A percentile compares a stretch with the other conserved stretches of the same genome.
Evolutionary conservation across 1,284 basidiomycete genomes (phyloP).

Genomic region (Heterobasidion parviporum): DNA sequence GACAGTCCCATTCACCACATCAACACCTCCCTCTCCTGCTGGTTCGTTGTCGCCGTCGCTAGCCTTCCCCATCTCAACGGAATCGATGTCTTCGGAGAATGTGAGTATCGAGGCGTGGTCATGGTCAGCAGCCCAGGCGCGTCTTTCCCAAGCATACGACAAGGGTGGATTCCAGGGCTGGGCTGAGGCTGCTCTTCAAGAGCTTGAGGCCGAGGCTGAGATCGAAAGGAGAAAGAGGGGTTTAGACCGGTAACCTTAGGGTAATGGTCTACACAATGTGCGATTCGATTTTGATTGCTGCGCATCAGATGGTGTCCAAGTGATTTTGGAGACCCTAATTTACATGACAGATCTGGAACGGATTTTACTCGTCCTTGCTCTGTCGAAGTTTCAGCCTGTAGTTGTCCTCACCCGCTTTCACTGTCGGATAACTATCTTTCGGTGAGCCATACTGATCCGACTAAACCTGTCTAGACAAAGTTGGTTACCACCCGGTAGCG

Average conservation of each 20-base stretch:
- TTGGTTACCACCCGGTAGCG: no score
- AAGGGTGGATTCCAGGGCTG: constrained; percentile 45
- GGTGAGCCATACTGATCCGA: no score
- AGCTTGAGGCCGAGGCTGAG: constrained; percentile 46
- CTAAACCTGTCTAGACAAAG: no score
- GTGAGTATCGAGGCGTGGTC: constrained; percentile 27
- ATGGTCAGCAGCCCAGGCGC: constrained; percentile 41
- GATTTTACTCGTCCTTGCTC: no score
- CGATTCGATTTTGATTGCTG: no score
- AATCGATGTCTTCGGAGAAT: background rate
- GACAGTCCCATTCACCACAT: constrained; percentile 3
- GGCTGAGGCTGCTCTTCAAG: constrained; percentile 38
- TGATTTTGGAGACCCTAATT: no score
- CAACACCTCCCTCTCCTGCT: background rate
- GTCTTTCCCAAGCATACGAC: constrained; percentile 46
- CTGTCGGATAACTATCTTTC: no score
- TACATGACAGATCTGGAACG: no score
- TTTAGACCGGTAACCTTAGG: constrained; percentile 5
- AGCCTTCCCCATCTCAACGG: background rate
- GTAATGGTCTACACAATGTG: background rate
- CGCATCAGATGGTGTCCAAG: no score
- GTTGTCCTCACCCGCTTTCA: no score
- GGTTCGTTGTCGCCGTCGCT: constrained; percentile 2
- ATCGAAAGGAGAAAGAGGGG: constrained; percentile 33
- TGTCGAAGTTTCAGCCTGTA: no score